Base-by-base conservation (phyloP, 345 rosid genomes). In the Populus tremula region DNA sequence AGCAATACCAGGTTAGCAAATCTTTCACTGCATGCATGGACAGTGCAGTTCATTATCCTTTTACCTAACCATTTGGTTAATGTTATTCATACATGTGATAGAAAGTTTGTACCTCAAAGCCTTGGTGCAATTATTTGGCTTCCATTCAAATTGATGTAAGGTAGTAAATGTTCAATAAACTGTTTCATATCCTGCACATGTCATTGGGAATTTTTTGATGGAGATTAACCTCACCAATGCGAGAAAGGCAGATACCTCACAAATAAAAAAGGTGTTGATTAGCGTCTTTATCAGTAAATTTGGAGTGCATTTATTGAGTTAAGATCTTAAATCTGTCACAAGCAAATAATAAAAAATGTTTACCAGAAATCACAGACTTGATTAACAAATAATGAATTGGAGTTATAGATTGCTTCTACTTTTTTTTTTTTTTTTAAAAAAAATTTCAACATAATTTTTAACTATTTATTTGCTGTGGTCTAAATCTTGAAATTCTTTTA, bases 1-100 rank as follows among this genome's bases (percentile, higher is more conserved):
- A 77, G 89, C 97, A 75, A 88, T 96, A 71, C 98, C 95, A 78
- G 91, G 99, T 96, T 78, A 86, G 88, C 16, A 63, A 74, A 80
- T 81, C 59, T 71, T 75, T 69, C 39, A 67, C 53, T 25, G 43
- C 49, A 69, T 73, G 45, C 72, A 8, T 50, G 67, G 31, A 23
- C 14, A 35, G 6, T 49, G 23, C 27, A 50, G 35, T 50, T 61
- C 18, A 18, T 75, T 25, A 1, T 33, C 8, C 49, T 14, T 65
- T 18, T n/a, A 14, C 27, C 20, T 11, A 50, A 21, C 27, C 23
- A 47, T 33, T 23, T 66, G 65, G 16, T 20, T 27, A 35, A 2
- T 43, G 49, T 75, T 50, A 50, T 50, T 17, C 2, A 6, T 18
- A 50, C 18, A 47, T 13, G 53, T 47, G 53, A 47, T 47, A 47